Conservation (phyloP, 140 eudicot genomes). For the Cichorium intybus region DNA sequence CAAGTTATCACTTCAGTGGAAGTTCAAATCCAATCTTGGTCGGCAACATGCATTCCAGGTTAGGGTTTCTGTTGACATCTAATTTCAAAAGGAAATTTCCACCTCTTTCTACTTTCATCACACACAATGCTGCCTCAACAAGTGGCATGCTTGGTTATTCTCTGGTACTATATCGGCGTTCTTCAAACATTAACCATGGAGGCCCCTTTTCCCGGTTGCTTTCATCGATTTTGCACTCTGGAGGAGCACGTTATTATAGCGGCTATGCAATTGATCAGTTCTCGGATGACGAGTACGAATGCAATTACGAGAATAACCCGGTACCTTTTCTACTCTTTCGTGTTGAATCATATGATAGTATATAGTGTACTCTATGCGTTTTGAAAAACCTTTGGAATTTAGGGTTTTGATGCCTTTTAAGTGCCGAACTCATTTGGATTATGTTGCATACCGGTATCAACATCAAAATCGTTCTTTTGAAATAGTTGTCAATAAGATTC, state of each 20-base stretch:
- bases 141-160: not conserved
- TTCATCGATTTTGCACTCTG: too few species aligned
- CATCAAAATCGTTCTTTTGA: not conserved
- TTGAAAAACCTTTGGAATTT: too few species aligned
- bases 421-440: too few species aligned
- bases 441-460: not conserved
- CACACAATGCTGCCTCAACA: not conserved
- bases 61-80: slow-evolving; percentile 45
- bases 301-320: slow-evolving; percentile 81
- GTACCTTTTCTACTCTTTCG: slow-evolving; percentile 28
- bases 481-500: not conserved
- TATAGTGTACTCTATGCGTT: not conserved
- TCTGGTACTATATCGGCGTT: too few species aligned
- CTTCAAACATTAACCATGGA: too few species aligned
- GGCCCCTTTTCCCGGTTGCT: too few species aligned
- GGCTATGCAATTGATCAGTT: too few species aligned
- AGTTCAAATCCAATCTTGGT: slow-evolving; percentile 16
- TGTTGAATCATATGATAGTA: slow-evolving; percentile 3
- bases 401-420: too few species aligned
- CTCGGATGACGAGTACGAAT: slow-evolving; percentile 93
- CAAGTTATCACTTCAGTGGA: too few species aligned
- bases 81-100: slow-evolving; percentile 28
- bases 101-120: slow-evolving; percentile 12
- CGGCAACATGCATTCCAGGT: slow-evolving; percentile 51
- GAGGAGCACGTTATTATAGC: too few species aligned